These are phyloP conservation scores for Musa schizocarpa DNA, from an alignment of 176 grass and related monocot genomes.

Conservation along the genomic window DNA sequence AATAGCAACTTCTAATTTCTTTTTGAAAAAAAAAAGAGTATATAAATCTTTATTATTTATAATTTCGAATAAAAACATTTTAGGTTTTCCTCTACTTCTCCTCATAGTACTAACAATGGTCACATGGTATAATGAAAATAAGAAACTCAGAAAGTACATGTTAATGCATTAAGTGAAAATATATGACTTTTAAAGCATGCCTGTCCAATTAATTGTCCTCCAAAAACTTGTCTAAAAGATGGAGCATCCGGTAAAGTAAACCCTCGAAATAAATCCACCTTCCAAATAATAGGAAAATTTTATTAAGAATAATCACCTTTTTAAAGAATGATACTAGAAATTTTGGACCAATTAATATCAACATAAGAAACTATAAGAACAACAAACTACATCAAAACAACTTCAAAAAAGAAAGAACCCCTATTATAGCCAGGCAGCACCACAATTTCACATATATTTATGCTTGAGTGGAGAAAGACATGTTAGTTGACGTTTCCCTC, in stretches of 20 bases:
- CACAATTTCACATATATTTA: no score
- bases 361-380: not conserved
- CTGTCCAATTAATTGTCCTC: constrained; percentile 97
- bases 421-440: no score
- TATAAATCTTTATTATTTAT: no score
- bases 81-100: no score
- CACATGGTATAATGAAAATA: not conserved
- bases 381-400: not conserved
- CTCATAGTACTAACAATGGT: not conserved
- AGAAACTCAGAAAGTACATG: not conserved
- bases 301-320: constrained; percentile 1
- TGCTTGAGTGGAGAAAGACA: no score
- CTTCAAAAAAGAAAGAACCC: no score
- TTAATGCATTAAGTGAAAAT: not conserved
- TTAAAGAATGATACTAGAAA: not conserved
- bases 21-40: no score
- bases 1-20: no score
- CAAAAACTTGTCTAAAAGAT: constrained; percentile 78
- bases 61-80: no score
- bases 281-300: constrained; percentile 14
- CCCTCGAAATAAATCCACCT: constrained; percentile 91
- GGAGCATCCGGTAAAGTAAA: constrained; percentile 83
- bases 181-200: constrained; percentile 28
- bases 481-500: no score
- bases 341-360: not conserved